phyloP scores from a whole-genome alignment of 75 land plant genomes.

The Adiantum capillusveneris region DNA sequence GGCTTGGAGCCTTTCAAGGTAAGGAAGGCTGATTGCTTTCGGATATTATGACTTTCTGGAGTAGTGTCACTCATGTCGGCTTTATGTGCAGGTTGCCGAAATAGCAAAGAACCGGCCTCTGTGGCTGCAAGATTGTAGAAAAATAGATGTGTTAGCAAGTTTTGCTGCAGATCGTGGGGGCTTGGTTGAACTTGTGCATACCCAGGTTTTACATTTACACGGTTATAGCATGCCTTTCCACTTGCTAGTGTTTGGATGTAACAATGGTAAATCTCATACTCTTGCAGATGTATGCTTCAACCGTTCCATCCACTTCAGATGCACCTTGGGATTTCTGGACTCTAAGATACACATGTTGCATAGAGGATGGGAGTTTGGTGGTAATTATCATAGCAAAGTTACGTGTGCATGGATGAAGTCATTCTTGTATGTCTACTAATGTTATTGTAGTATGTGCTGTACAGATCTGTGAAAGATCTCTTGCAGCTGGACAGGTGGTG shows the following conservation, averaged over 20 bases:
- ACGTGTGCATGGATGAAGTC: not conserved
- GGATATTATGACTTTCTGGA: no score
- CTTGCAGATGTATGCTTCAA: constrained; percentile 62
- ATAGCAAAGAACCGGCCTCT: constrained; percentile 35
- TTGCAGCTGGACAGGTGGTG: constrained; percentile 44
- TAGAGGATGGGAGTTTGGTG: constrained; percentile 38
- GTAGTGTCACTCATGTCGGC: not conserved
- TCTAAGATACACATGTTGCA: constrained; percentile 55
- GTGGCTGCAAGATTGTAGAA: constrained; percentile 41
- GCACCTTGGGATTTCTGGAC: constrained; percentile 91
- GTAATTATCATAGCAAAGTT: constrained; percentile 4
- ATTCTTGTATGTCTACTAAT: no score
- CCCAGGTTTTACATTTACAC: constrained; percentile 18
- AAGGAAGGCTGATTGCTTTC: not conserved
- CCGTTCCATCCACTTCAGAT: constrained; percentile 61
- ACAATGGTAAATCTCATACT: no score
- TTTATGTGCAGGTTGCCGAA: constrained; percentile 25
- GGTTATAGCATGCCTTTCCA: not conserved
- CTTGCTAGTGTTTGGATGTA: no score
- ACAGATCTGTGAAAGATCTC: constrained; percentile 78
- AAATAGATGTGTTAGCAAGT: constrained; percentile 27
- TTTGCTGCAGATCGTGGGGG: constrained; percentile 44
- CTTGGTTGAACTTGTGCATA: constrained; percentile 37
- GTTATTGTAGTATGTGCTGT: not conserved
- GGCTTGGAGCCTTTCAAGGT: constrained; percentile 33